A percentile compares a stretch with the other conserved stretches of the same genome.
Evolutionary conservation across 2,329 filamentous ascomycete genomes (phyloP).

Genomic region (Apiospora marii): DNA sequence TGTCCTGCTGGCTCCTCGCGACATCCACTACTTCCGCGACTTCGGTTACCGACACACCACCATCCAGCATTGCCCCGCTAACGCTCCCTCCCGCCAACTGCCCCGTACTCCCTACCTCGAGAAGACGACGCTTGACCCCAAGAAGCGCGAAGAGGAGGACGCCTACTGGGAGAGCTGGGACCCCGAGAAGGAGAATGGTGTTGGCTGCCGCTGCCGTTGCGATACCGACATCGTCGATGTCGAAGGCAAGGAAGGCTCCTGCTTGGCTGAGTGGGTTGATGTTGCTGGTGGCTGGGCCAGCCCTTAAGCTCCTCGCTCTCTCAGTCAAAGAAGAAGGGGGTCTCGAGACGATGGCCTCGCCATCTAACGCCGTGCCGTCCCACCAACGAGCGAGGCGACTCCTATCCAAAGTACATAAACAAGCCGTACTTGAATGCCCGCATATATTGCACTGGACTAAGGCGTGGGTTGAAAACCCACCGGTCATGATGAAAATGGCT

Average conservation of each 20-base stretch:
- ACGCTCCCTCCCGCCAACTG: constrained; percentile 88
- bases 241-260: constrained; percentile 96
- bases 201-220: constrained; percentile 94
- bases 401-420: constrained; percentile 6
- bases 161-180: constrained; percentile 95
- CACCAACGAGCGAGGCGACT: constrained; percentile 1
- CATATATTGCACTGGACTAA: neutral
- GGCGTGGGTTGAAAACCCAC: neutral
- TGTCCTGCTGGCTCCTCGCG: constrained; percentile 78
- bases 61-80: constrained; percentile 97
- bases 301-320: constrained; percentile 24
- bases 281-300: constrained; percentile 90
- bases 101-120: constrained; percentile 83
- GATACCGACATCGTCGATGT: constrained; percentile 98
- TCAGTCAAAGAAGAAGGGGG: neutral
- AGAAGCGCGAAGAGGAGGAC: constrained; percentile 88
- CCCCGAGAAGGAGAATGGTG: constrained; percentile 89
- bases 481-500: constrained; percentile 1
- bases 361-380: neutral
- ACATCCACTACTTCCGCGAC: constrained; percentile 99
- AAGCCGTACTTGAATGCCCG: neutral
- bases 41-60: constrained; percentile 98
- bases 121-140: constrained; percentile 80
- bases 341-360: neutral
- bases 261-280: constrained; percentile 94